A percentile compares a stretch with the other conserved stretches of the same genome.
phyloP scores from a whole-genome alignment of 1,284 basidiomycete genomes.

The Porodaedalea pini region DNA sequence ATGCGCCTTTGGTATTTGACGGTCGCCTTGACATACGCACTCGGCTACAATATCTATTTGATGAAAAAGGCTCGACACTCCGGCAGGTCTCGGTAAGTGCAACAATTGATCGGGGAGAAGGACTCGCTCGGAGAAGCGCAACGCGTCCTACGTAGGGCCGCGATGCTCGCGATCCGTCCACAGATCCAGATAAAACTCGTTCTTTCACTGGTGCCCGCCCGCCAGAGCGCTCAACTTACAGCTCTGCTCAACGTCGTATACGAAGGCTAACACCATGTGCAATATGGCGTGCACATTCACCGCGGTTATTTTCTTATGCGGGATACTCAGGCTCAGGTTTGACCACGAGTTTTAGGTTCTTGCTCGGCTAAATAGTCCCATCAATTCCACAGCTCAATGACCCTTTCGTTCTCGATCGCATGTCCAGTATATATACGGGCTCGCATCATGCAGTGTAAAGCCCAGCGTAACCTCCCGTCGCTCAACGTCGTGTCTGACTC shows the following conservation, averaged over 20 bases:
- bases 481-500: neutral
- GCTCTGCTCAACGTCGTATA: neutral
- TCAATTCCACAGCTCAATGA: constrained; percentile 18
- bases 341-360: constrained; percentile 6
- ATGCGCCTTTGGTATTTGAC: constrained; percentile 2
- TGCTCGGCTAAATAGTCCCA: constrained; percentile 6
- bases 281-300: neutral
- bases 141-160: neutral
- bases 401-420: constrained; percentile 15
- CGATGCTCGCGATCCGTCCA: neutral
- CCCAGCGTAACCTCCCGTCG: neutral
- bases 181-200: neutral
- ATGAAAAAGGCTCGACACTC: neutral
- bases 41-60: neutral
- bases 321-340: constrained; percentile 7
- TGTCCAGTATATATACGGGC: constrained; percentile 9
- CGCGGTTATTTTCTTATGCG: neutral
- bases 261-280: neutral
- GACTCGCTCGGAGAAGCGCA: neutral
- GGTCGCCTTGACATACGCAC: neutral
- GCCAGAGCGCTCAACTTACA: neutral
- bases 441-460: neutral
- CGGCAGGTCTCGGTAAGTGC: neutral
- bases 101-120: constrained; percentile 1
- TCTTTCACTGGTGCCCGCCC: neutral